These are phyloP conservation scores for Cladophialophora carrionii DNA, from an alignment of 2,329 filamentous ascomycete genomes.

Conservation along the genomic window DNA sequence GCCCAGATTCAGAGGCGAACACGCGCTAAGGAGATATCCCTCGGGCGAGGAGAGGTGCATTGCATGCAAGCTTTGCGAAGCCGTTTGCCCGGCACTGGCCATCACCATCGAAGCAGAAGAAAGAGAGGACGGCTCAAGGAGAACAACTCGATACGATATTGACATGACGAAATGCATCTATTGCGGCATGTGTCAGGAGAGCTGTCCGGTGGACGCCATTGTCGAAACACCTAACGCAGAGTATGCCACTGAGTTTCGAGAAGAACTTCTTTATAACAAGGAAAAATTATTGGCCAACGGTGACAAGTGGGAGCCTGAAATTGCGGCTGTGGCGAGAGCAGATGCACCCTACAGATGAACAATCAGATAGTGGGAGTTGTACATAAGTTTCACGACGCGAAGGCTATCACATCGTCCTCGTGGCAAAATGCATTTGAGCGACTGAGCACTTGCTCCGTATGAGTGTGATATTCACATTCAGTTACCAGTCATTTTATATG, in stretches of 20 bases:
- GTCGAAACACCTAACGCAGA: constrained; percentile 75
- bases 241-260: constrained; percentile 77
- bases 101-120: constrained; percentile 99
- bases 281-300: constrained; percentile 87
- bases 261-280: constrained; percentile 98
- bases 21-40: constrained; percentile 93
- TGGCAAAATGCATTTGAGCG: constrained; percentile 11
- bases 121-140: constrained; percentile 89
- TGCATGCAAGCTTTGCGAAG: constrained; percentile 99
- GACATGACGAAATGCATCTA: constrained; percentile 99
- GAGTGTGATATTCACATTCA: background rate
- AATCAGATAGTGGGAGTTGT: constrained; percentile 16
- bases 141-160: constrained; percentile 97
- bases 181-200: constrained; percentile 99
- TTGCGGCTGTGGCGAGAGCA: constrained; percentile 87
- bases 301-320: constrained; percentile 97
- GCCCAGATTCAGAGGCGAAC: constrained; percentile 95
- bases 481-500: background rate
- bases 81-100: constrained; percentile 94
- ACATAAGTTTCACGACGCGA: constrained; percentile 26
- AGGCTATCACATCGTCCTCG: background rate
- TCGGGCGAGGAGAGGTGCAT: constrained; percentile 99
- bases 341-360: constrained; percentile 86
- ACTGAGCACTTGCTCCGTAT: constrained; percentile 1
- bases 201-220: constrained; percentile 95